Percentiles rank a stretch among this genome's conserved stretches.
Evolutionary conservation across 441 rosid genomes (phyloP).

Genomic region (Corymbia citriodora): DNA sequence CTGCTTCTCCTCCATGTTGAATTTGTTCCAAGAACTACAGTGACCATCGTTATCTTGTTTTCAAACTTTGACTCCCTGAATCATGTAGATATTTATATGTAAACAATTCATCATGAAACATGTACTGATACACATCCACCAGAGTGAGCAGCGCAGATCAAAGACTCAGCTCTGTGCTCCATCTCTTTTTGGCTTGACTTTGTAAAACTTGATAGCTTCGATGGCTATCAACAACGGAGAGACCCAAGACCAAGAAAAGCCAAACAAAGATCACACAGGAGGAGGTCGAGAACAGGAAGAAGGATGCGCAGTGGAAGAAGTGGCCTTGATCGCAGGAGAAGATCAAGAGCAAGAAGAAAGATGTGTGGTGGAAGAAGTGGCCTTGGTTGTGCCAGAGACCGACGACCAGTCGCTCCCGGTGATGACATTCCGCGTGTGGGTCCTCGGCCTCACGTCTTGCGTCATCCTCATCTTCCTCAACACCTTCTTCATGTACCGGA

Average conservation of each 20-base stretch:
- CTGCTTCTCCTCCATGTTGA: neutral
- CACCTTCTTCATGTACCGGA: conserved; percentile 96
- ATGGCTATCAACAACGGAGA: conserved; percentile 22
- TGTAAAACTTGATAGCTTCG: neutral
- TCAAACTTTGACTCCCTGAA: neutral
- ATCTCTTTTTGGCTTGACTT: neutral
- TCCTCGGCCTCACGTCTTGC: conserved; percentile 71
- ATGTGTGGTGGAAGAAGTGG: conserved; percentile 83
- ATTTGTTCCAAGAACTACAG: neutral
- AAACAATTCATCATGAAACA: neutral
- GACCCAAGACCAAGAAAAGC: conserved; percentile 28
- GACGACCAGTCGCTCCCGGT: conserved; percentile 83
- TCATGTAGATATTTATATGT: neutral
- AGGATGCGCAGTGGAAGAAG: neutral
- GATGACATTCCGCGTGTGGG: conserved; percentile 95
- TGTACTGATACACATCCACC: neutral
- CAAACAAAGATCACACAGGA: neutral
- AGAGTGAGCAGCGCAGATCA: neutral
- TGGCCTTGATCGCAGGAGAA: neutral
- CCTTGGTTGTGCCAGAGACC: conserved; percentile 85
- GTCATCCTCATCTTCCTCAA: conserved; percentile 77
- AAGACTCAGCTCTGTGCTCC: neutral
- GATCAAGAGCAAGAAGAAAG: conserved; percentile 19
- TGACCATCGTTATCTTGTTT: neutral
- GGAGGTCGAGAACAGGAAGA: neutral